These are phyloP conservation scores for Paraglomus occultum DNA, from an alignment of 192 early-diverging fungal species.

Conservation along the genomic window DNA sequence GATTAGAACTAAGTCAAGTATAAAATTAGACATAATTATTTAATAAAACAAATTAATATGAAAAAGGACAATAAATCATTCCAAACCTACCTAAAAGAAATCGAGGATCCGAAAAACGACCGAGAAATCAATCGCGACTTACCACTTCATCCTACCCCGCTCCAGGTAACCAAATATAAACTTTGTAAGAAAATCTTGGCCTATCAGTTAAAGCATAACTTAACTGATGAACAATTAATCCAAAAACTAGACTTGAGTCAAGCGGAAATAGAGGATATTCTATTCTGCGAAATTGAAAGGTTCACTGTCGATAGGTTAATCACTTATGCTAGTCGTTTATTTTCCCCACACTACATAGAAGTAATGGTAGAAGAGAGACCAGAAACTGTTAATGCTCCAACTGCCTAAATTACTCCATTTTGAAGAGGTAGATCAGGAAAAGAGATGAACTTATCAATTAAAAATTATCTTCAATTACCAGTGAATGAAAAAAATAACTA, in stretches of 20 bases:
- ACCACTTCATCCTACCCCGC: not conserved
- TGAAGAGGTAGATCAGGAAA: too few species aligned
- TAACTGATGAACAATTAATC: not conserved
- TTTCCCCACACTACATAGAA: not conserved
- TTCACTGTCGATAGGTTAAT: slow-evolving; percentile 15
- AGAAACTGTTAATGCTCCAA: not conserved
- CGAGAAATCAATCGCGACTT: not conserved
- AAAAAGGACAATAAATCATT: slow-evolving; percentile 5
- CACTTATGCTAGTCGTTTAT: not conserved
- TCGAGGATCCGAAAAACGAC: not conserved
- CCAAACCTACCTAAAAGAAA: not conserved
- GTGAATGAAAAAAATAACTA: too few species aligned
- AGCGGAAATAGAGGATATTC: not conserved
- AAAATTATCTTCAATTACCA: too few species aligned
- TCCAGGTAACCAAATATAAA: not conserved
- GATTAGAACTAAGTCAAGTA: too few species aligned
- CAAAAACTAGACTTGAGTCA: not conserved
- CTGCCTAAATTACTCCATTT: not conserved
- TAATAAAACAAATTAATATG: too few species aligned
- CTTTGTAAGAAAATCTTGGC: not conserved
- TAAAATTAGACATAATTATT: too few species aligned
- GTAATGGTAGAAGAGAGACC: not conserved
- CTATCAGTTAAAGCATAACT: not conserved
- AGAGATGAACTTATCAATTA: too few species aligned
- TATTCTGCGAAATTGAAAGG: not conserved